Evolutionary conservation across 495 filamentous ascomycete genomes (phyloP).

Genomic region (Tuber aestivum): DNA sequence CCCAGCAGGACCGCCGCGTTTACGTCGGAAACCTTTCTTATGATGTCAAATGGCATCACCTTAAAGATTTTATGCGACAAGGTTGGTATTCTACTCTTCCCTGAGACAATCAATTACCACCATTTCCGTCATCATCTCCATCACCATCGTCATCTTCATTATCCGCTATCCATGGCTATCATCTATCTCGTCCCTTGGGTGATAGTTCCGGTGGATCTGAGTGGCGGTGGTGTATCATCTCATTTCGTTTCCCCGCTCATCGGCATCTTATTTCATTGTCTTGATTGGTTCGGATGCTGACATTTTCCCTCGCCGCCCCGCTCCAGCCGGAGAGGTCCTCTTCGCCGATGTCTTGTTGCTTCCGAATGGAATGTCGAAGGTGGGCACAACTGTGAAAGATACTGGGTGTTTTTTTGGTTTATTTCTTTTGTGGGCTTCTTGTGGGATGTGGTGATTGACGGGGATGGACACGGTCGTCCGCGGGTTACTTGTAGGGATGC

Average conservation of each 20-base stretch:
- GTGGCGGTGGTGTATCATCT: not conserved
- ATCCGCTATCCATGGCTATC: not conserved
- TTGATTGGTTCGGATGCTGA: slow-evolving; percentile 18
- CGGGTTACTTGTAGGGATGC: slow-evolving; percentile 95
- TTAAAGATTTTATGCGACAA: slow-evolving; percentile 99
- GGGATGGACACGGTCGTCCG: slow-evolving; percentile 82
- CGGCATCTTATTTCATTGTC: not conserved
- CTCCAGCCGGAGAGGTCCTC: slow-evolving; percentile 92
- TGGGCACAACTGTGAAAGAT: slow-evolving; percentile 89
- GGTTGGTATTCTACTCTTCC: slow-evolving; percentile 56
- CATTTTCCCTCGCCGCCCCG: not conserved
- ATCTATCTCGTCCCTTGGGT: not conserved
- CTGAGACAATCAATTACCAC: not conserved
- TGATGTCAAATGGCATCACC: slow-evolving; percentile 99
- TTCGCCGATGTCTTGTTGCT: slow-evolving; percentile 99
- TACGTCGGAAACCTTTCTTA: slow-evolving; percentile 98
- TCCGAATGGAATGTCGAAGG: slow-evolving; percentile 99
- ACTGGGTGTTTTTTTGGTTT: slow-evolving; percentile 66
- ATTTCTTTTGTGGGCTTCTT: slow-evolving; percentile 65
- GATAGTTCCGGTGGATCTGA: not conserved
- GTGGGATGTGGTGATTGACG: slow-evolving; percentile 99
- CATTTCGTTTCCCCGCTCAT: slow-evolving; percentile 14
- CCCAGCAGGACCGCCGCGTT: slow-evolving; percentile 97
- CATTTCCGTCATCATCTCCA: not conserved
- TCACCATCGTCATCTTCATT: not conserved